Base-by-base conservation (phyloP, 2,329 filamentous ascomycete species). In the Blastomyces silverae region DNA sequence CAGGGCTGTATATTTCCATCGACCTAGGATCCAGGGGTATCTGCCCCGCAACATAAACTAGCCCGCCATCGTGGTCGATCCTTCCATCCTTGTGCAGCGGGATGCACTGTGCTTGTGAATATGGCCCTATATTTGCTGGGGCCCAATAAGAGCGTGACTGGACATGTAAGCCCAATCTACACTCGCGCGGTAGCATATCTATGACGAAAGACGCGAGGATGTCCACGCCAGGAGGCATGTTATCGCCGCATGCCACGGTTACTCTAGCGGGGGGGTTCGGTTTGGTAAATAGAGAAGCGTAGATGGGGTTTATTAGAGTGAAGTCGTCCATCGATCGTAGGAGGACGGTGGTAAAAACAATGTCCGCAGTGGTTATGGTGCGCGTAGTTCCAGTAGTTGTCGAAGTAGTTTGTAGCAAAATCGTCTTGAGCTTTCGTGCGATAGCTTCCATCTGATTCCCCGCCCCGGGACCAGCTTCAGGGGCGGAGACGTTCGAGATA, bases 81-180 rank as follows among this genome's bases (percentile, higher is more conserved):
- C 73, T 72, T 25, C 71, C 67, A 37, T 74, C 62, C 2, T 71
- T 69, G 10, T 74, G 65, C 10, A 81, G 71, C 13, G 80, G 80
- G 13, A 85, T 78, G 1, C 84, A 81, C 61, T 94, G 86, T 3
- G 92, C 91, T 78, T 99, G 94, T 64, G 92, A 97, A 76, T 97
- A 97, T 0, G 94, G 94, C 0, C 94, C 94, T 63, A 99, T 97
- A 73, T 97, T 97, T 25, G 94, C 93, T 0, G 94, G 94, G 0
- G 94, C 94, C 94, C 94, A 99, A 81, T 97, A 97, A 13, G 91
- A 96, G 50, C 90, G 83, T 3, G 90, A 92, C 77, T 97, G 94
- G 6, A 99, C 92, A 75, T 99, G 94, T 0, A 97, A 83, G 0
- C 77, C 89, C 65, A 78, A 74, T 42, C 80, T 76, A 50, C 66